phyloP scores from a whole-genome alignment of 2,329 filamentous ascomycete species.

The Apiospora rasikravindrae region DNA sequence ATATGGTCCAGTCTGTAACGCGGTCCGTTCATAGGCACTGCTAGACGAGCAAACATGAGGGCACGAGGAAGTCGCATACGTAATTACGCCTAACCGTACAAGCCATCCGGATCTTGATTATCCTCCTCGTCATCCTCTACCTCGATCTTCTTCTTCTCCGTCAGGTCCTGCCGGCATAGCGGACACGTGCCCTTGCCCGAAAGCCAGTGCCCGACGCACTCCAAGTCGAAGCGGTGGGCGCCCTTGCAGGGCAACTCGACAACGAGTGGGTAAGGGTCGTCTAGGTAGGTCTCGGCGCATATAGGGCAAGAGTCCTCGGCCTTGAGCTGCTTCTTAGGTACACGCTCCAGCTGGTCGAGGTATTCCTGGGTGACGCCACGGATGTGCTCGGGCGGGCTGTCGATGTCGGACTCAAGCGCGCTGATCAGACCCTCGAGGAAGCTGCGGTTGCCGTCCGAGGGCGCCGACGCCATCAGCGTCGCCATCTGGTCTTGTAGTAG shows the following conservation, averaged over 20 bases:
- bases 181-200: conserved; percentile 68
- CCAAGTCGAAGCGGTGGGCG: conserved; percentile 66
- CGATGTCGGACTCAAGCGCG: conserved; percentile 55
- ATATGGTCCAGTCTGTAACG: background rate
- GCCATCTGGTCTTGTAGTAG: conserved; percentile 65
- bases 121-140: conserved; percentile 56
- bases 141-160: conserved; percentile 54
- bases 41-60: background rate
- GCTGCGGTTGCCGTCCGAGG: conserved; percentile 51
- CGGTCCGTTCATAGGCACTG: background rate
- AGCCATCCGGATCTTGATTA: conserved; percentile 55
- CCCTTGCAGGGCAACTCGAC: conserved; percentile 68
- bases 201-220: conserved; percentile 71
- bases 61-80: background rate
- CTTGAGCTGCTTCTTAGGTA: conserved; percentile 55
- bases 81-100: conserved; percentile 47
- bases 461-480: conserved; percentile 55
- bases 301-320: conserved; percentile 64
- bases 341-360: conserved; percentile 64
- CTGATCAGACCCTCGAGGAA: conserved; percentile 57
- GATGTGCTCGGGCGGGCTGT: conserved; percentile 56
- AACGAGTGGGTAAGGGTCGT: conserved; percentile 67
- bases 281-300: conserved; percentile 65
- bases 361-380: conserved; percentile 64
- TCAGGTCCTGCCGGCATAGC: conserved; percentile 65